These are phyloP conservation scores for Saccharomyces mikatae DNA, from an alignment of 805 yeast species.

Conservation along the genomic window DNA sequence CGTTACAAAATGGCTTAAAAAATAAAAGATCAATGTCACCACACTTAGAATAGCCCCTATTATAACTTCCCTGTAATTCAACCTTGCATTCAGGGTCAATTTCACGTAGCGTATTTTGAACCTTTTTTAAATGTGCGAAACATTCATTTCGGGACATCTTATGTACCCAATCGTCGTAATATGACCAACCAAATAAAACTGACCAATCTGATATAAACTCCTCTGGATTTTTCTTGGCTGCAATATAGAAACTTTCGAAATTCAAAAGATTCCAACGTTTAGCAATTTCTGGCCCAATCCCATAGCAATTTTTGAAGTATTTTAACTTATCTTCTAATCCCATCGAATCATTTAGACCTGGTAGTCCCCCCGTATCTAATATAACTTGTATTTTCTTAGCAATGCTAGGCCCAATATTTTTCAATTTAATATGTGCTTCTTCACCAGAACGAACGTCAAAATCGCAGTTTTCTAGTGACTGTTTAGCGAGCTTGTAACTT, in stretches of 20 bases:
- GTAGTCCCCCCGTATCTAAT: slow-evolving; percentile 18
- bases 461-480: slow-evolving; percentile 15
- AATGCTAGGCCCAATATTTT: slow-evolving; percentile 24
- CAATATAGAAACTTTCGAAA: slow-evolving; percentile 15
- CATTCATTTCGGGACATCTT: slow-evolving; percentile 22
- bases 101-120: slow-evolving; percentile 9
- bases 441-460: slow-evolving; percentile 19
- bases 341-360: slow-evolving; percentile 15
- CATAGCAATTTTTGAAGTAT: slow-evolving; percentile 25
- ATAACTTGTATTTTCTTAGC: slow-evolving; percentile 25
- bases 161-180: slow-evolving; percentile 27
- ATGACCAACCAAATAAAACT: slow-evolving; percentile 27
- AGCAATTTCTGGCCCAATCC: slow-evolving; percentile 25
- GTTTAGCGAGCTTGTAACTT: slow-evolving; percentile 23
- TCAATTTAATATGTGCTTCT: slow-evolving; percentile 19
- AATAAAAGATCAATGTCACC: slow-evolving; percentile 30
- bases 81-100: slow-evolving; percentile 16
- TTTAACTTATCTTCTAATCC: slow-evolving; percentile 12
- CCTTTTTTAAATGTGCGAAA: slow-evolving; percentile 13
- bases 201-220: slow-evolving; percentile 22
- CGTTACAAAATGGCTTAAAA: slow-evolving; percentile 21
- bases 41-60: slow-evolving; percentile 18
- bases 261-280: slow-evolving; percentile 18
- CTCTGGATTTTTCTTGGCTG: slow-evolving; percentile 10
- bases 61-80: slow-evolving; percentile 27